phyloP scores from a whole-genome alignment of 208 protist genomes.

The Angomonas deanei region DNA sequence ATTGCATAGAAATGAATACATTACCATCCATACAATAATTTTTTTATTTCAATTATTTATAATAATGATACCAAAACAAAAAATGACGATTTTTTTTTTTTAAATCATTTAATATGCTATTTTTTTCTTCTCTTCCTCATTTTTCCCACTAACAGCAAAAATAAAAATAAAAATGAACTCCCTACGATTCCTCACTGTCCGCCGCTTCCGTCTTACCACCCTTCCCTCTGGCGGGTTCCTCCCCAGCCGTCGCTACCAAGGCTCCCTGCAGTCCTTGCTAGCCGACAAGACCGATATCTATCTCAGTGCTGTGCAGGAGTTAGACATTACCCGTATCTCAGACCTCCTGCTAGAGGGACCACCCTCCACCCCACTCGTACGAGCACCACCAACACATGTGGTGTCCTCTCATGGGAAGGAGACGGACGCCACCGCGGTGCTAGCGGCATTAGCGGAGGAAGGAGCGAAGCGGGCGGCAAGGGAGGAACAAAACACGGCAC shows the following conservation, averaged over 20 bases:
- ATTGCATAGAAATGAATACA: not conserved
- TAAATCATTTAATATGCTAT: constrained; percentile 1
- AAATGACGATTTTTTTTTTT: not conserved
- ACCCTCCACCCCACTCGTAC: constrained; percentile 14
- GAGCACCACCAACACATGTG: too few species aligned
- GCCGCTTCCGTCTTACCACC: too few species aligned
- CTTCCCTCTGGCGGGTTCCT: too few species aligned
- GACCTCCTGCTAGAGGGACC: constrained; percentile 19
- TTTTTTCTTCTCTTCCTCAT: too few species aligned
- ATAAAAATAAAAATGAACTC: too few species aligned
- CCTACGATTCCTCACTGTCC: too few species aligned
- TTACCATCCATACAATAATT: not conserved
- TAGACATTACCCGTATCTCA: constrained; percentile 46
- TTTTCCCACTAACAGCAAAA: too few species aligned
- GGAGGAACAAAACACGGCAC: too few species aligned
- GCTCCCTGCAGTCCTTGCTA: constrained; percentile 43
- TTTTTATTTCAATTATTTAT: too few species aligned
- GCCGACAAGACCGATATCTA: constrained; percentile 48
- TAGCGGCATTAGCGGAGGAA: not conserved
- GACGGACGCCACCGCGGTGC: not conserved
- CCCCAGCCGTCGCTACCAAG: constrained; percentile 18
- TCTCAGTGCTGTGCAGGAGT: constrained; percentile 32
- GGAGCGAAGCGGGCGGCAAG: not conserved
- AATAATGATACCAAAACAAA: too few species aligned
- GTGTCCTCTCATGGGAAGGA: too few species aligned